Evolutionary conservation across 1,139 yeast genomes (phyloP), one percentile per base, ranked within the genome.

Genomic region (Yamadazyma friedrichii): DNA sequence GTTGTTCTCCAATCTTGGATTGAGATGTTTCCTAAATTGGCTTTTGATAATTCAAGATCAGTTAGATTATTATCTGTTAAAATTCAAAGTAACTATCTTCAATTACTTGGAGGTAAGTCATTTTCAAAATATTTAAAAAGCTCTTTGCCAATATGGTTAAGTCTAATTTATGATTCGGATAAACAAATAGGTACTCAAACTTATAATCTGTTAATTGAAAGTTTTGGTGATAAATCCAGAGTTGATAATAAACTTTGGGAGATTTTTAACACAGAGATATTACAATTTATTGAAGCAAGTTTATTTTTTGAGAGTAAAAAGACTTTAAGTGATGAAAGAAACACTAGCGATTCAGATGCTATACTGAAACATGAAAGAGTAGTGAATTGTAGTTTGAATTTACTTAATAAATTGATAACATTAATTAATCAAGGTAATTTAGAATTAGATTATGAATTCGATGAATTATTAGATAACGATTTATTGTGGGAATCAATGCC

Each of bases 21-120:
- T 27, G 95, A 88, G 57, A 52, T 87, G 33, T 91, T 87, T 54
- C 84, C 96, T 1, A 88, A 88, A 54, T 63, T 89, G 32, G 75
- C 93, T 4, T 71, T 84, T 10, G 95, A 86, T 48, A 79, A 78
- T 42, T 79, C 91, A 3, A 77, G 84, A 50, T 62, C 65, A 13
- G 88, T 88, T 2, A 70, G 97, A 43, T 47, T 64, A 4, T 56
- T 73, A 27, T 61, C 88, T 3, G 95, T 88, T 55, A 80, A 74
- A 46, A 68, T 82, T 4, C 91, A 89, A 46, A 77, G 83, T 1
- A 59, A 59, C 25, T 60, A 65, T 36, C 56, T 71, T 41, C 48
- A 54, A 16, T 65, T 78, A 35, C 77, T 84, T 28, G 89, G 89
- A 3, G 88, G 85, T 44, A 74, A 72, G 43, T 66, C 76, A 15